Percentiles rank a stretch among this genome's conserved stretches.
phyloP scores from a whole-genome alignment of 139 green algal genomes.

The Picochlorum sp. region DNA sequence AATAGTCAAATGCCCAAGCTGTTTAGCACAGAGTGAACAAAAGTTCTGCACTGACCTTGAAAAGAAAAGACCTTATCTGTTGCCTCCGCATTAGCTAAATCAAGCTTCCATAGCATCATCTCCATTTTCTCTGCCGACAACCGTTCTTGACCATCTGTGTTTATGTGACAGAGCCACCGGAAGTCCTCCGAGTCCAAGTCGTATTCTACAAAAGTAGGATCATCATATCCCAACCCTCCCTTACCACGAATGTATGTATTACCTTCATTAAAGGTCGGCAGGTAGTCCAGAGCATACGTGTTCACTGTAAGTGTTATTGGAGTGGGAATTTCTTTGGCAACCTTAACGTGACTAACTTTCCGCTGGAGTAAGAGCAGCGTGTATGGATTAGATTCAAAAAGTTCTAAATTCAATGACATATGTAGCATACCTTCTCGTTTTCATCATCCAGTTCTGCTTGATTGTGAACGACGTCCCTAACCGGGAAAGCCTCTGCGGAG shows the following conservation, averaged over 20 bases:
- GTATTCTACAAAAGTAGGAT: constrained; percentile 70
- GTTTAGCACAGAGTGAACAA: neutral
- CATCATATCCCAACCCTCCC: constrained; percentile 30
- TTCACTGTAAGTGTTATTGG: constrained; percentile 46
- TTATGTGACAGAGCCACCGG: constrained; percentile 77
- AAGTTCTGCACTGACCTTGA: neutral
- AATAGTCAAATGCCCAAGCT: neutral
- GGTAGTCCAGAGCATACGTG: constrained; percentile 64
- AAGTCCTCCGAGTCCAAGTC: constrained; percentile 91
- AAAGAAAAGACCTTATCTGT: constrained; percentile 29
- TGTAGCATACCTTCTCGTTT: constrained; percentile 40
- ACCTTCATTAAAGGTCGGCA: constrained; percentile 51
- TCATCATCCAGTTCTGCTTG: constrained; percentile 41
- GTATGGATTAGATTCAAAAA: neutral
- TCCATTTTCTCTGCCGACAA: constrained; percentile 34
- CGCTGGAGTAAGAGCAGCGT: neutral
- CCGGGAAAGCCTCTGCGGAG: constrained; percentile 31
- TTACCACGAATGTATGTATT: constrained; percentile 60
- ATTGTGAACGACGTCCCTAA: constrained; percentile 34
- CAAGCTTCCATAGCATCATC: constrained; percentile 56
- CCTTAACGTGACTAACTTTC: neutral
- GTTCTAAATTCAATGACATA: neutral
- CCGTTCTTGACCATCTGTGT: constrained; percentile 44
- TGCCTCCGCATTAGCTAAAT: constrained; percentile 60
- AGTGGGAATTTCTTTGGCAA: constrained; percentile 56